Evolutionary conservation across 805 yeast genomes (phyloP).

Genomic region (Dipodascopsis uninucleata): DNA sequence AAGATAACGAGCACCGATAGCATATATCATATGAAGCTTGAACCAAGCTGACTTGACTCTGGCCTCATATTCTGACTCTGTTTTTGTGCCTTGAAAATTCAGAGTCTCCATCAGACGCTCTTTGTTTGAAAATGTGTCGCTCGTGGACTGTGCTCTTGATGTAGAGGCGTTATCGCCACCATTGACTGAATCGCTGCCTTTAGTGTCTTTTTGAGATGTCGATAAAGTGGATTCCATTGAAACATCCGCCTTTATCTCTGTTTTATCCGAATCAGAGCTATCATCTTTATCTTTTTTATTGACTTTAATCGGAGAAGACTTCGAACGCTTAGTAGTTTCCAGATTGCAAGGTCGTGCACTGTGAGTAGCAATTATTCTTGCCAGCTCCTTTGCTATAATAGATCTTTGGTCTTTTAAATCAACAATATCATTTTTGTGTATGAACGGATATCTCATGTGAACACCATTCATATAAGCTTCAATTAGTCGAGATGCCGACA

Average conservation of each 20-base stretch:
- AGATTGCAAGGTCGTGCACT: background rate
- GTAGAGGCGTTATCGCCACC: no score
- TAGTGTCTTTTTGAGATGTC: no score
- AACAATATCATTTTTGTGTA: constrained; percentile 12
- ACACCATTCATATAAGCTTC: constrained; percentile 21
- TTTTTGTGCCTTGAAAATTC: no score
- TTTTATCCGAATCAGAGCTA: background rate
- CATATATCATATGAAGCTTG: constrained; percentile 25
- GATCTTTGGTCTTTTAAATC: constrained; percentile 13
- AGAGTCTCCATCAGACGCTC: no score
- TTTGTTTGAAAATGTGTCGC: no score
- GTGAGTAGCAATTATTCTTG: constrained; percentile 1
- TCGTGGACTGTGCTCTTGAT: no score
- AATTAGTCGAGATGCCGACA: constrained; percentile 16
- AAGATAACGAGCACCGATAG: constrained; percentile 25
- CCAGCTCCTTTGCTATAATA: constrained; percentile 15
- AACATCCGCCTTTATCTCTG: no score
- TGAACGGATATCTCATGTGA: constrained; percentile 22
- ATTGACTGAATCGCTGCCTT: no score
- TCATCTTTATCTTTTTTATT: background rate
- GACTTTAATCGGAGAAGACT: no score
- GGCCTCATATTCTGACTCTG: constrained; percentile 1
- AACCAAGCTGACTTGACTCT: constrained; percentile 17
- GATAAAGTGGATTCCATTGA: no score
- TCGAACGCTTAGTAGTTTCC: no score